Base-by-base conservation (phyloP, 768 basidiomycete species). In the Leccinum incarnatum region DNA sequence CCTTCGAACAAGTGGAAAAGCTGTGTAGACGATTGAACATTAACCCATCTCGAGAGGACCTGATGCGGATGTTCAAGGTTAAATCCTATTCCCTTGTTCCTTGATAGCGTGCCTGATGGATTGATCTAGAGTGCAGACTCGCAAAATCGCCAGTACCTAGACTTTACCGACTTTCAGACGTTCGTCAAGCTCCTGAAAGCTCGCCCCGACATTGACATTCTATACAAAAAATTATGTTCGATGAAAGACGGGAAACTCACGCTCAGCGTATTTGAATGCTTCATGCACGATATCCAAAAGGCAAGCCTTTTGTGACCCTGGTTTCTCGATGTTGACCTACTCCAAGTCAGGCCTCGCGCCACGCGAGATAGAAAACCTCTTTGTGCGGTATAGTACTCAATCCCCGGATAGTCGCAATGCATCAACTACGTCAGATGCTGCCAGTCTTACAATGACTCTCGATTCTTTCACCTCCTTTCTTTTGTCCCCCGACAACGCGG, bases 181-280 rank as follows among this genome's bases (percentile, higher is more conserved):
- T 93, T 98, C 60, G 89, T 95, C 62, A 90, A 88, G 67, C 71
- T 85, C 32, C 81, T 97, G 56, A 95, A 94, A 69, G 78, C 81
- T n/a, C 84, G 96, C 15, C 87, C 90, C 0, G 96, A 98, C 51
- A 71, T 98, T 1, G 86, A 90, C 54, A 67, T 76, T 0, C 72
- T 97, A 8, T 89, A 87, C 71, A 75, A 74, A 59, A 74, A 70
- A 30, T 61, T 84, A 25, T 69, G 69, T 37, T 72, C 59, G 0
- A 55, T 62, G 32, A 62, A 68, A 8, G 58, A 73, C 2, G 78
- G 79, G 53, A 46, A 65, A 50, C 9, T 72, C 82, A 52, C 73
- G 69, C 59, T 79, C 69, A 53, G 14, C 34, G 23, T 70, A 0
- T 87, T 88, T 62, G 74, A 75, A 45, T 57, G 63, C 27, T 88